Conservation (phyloP, 331 rosid species). For the Quercus lobata region DNA sequence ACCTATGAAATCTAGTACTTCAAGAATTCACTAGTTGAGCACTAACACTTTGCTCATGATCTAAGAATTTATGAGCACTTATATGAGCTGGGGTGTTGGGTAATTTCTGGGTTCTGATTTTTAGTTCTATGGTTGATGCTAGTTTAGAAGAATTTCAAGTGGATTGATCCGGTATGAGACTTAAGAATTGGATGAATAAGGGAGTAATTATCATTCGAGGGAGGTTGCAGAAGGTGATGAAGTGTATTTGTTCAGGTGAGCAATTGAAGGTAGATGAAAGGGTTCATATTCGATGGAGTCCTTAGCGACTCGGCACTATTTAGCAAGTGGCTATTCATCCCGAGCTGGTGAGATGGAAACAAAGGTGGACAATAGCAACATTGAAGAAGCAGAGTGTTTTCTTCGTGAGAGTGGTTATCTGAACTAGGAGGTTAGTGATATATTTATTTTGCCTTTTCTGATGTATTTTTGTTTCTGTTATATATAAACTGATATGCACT, state of each 20-base stretch:
- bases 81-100: neutral
- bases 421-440: conserved; percentile 70
- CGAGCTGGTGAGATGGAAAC: conserved; percentile 64
- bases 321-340: conserved; percentile 81
- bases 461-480: conserved; percentile 3
- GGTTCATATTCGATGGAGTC: conserved; percentile 73
- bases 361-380: conserved; percentile 66
- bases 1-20: too few relatives aligned
- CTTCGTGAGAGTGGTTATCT: conserved; percentile 92
- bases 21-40: neutral
- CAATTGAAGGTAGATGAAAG: conserved; percentile 51
- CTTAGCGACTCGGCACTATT: conserved; percentile 78
- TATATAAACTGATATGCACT: neutral
- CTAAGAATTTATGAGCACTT: neutral
- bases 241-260: conserved; percentile 72
- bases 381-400: conserved; percentile 88
- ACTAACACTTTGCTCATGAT: neutral
- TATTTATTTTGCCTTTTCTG: neutral
- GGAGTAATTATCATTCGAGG: conserved; percentile 28
- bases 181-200: conserved; percentile 45
- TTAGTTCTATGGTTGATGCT: conserved; percentile 15
- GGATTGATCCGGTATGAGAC: conserved; percentile 61
- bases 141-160: conserved; percentile 33
- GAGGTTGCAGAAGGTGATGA: conserved; percentile 56
- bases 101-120: conserved; percentile 7